These are phyloP conservation scores for Epichloe brachyelytri DNA, from an alignment of 2,329 filamentous ascomycete species.

Conservation along the genomic window DNA sequence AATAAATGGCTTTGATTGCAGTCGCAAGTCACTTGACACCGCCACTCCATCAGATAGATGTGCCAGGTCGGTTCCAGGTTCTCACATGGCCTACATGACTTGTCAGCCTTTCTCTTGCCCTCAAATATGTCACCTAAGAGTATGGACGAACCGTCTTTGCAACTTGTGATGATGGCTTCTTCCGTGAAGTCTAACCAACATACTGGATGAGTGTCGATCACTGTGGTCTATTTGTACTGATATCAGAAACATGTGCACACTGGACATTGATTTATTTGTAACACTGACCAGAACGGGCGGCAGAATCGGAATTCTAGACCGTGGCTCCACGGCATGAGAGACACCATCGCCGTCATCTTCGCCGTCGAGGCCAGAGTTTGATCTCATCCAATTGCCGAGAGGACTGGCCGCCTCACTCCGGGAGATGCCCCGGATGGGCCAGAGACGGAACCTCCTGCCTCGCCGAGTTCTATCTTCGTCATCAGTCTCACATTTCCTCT, in stretches of 20 bases:
- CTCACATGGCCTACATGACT: slow-evolving; percentile 51
- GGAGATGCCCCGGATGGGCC: slow-evolving; percentile 34
- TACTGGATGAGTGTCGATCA: slow-evolving; percentile 73
- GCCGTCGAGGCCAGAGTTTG: slow-evolving; percentile 53
- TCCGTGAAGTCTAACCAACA: slow-evolving; percentile 91
- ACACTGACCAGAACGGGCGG: slow-evolving; percentile 76
- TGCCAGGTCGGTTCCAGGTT: slow-evolving; percentile 55
- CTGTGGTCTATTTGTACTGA: slow-evolving; percentile 48
- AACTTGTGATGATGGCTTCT: slow-evolving; percentile 84
- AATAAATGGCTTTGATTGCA: background rate
- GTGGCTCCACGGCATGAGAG: slow-evolving; percentile 73
- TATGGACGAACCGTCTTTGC: slow-evolving; percentile 61
- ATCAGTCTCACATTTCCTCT: background rate
- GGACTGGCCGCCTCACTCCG: slow-evolving; percentile 52
- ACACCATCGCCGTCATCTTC: slow-evolving; percentile 45
- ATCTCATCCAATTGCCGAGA: slow-evolving; percentile 46
- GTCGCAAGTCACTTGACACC: background rate
- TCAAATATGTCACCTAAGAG: too few relatives aligned
- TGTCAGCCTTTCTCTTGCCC: slow-evolving; percentile 7
- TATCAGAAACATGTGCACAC: background rate
- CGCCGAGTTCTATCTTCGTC: slow-evolving; percentile 9
- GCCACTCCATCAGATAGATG: background rate
- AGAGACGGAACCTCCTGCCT: slow-evolving; percentile 38
- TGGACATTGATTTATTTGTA: slow-evolving; percentile 1
- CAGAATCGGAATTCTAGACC: slow-evolving; percentile 69